These are phyloP conservation scores for Apophysomyces ossiformis DNA, from an alignment of 371 early-diverging fungal species.

Conservation along the genomic window DNA sequence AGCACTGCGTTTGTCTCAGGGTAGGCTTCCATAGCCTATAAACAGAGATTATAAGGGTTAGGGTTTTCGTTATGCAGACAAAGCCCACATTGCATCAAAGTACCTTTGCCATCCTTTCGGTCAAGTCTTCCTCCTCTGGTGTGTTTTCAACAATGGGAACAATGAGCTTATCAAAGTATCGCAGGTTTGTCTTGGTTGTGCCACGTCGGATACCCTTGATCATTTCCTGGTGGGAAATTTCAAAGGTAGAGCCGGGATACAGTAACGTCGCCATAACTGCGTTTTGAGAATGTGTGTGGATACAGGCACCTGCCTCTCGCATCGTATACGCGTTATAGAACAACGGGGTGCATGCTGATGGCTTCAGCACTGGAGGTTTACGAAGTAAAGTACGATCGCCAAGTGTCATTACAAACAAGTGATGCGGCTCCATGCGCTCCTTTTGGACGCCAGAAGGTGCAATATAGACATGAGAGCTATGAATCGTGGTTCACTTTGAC, in stretches of 20 bases:
- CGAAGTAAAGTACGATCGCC: constrained; percentile 67
- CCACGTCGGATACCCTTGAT: constrained; percentile 96
- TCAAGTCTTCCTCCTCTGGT: constrained; percentile 92
- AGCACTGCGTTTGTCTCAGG: constrained; percentile 96
- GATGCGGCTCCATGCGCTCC: constrained; percentile 85
- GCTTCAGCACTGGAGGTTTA: constrained; percentile 72
- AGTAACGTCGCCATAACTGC: constrained; percentile 95
- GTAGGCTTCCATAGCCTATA: constrained; percentile 80
- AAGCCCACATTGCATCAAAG: constrained; percentile 3
- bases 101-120: constrained; percentile 88
- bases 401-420: constrained; percentile 85
- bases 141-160: constrained; percentile 98
- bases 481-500: background rate
- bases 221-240: constrained; percentile 98
- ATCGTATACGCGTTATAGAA: constrained; percentile 92
- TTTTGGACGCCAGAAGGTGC: constrained; percentile 97
- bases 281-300: constrained; percentile 95
- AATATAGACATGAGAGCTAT: constrained; percentile 80
- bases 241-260: constrained; percentile 68
- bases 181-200: constrained; percentile 58
- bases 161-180: constrained; percentile 84
- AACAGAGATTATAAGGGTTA: no score
- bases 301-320: constrained; percentile 93
- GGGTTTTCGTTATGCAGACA: background rate
- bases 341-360: constrained; percentile 93